Evolutionary conservation across 441 rosid genomes (phyloP).

Genomic region (Populus tomentosa): DNA sequence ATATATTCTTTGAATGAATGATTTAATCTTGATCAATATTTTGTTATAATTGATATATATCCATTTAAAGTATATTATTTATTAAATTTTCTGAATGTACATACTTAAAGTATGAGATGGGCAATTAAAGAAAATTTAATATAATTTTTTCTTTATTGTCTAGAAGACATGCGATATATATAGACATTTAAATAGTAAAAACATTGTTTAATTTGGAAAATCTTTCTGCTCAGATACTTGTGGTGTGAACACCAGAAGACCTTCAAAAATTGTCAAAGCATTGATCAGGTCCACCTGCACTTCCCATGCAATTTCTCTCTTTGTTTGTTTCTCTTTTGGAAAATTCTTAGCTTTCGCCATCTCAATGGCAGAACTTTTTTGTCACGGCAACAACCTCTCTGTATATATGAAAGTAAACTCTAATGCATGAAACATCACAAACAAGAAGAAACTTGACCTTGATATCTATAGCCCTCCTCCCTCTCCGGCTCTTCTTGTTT

Average conservation of each 20-base stretch:
- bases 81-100: no score
- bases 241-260: background rate
- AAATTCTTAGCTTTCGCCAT: background rate
- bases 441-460: background rate
- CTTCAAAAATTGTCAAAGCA: background rate
- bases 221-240: no score
- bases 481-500: background rate
- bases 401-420: background rate
- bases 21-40: background rate
- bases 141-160: no score
- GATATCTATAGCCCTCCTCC: background rate
- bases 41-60: no score
- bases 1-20: no score
- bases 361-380: background rate
- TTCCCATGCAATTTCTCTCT: background rate
- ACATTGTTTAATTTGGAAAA: no score
- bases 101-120: no score
- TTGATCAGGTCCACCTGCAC: background rate
- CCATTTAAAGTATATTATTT: no score
- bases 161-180: no score
- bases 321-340: background rate
- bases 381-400: background rate
- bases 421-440: background rate
- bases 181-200: no score
- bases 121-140: no score